Conservation (phyloP, 441 rosid genomes). For the Bocquillonia castaneifolia region DNA sequence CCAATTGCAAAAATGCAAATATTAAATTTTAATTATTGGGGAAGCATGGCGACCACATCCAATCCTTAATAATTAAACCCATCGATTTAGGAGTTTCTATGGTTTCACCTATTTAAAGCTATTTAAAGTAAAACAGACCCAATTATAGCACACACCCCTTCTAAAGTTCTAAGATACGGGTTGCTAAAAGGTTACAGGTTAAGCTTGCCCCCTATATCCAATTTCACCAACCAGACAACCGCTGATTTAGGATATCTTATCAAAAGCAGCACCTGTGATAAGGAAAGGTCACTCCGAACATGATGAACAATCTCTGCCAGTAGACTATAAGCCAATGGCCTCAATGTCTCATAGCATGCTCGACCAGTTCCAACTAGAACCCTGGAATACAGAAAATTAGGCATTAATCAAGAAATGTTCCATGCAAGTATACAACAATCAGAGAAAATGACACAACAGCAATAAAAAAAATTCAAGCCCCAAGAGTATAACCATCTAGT, state of each 20-base stretch:
- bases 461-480: background rate
- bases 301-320: constrained; percentile 99
- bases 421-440: background rate
- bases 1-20: no score
- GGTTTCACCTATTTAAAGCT: no score
- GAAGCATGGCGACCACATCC: no score
- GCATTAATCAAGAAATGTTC: constrained; percentile 2
- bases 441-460: background rate
- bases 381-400: constrained; percentile 34
- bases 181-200: background rate
- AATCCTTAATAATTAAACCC: no score
- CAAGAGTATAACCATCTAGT: background rate
- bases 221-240: no score
- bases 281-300: constrained; percentile 83
- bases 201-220: background rate
- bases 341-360: constrained; percentile 93
- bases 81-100: no score
- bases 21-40: no score
- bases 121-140: no score
- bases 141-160: no score
- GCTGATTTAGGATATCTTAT: constrained; percentile 5
- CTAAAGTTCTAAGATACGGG: background rate
- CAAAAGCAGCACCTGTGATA: constrained; percentile 60
- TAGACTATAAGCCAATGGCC: constrained; percentile 97
- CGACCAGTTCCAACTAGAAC: constrained; percentile 96